A percentile compares a stretch with the other conserved stretches of the same genome.
phyloP scores from a whole-genome alignment of 2,329 filamentous ascomycete genomes.

The Verticillium longisporum region DNA sequence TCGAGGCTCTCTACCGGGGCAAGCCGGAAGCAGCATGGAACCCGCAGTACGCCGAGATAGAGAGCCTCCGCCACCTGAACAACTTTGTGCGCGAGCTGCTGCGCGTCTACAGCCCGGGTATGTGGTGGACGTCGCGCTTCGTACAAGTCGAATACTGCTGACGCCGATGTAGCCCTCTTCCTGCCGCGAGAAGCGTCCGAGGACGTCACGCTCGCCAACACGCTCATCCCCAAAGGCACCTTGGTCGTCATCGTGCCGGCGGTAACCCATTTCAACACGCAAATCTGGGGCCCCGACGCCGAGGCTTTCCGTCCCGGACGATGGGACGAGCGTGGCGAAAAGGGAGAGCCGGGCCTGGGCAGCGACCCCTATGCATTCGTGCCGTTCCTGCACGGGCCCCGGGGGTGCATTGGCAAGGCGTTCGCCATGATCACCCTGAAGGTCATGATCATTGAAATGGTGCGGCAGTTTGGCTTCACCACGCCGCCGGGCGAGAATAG shows the following conservation, averaged over 20 bases:
- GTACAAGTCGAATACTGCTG: neutral
- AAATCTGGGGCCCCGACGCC: conserved; percentile 20
- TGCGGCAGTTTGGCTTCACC: conserved; percentile 6
- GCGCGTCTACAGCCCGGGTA: conserved; percentile 24
- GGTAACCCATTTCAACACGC: conserved; percentile 16
- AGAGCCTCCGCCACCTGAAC: conserved; percentile 37
- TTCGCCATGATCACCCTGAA: conserved; percentile 11
- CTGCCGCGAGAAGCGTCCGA: conserved; percentile 15
- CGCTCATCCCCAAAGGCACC: conserved; percentile 20
- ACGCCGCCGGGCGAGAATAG: conserved; percentile 2
- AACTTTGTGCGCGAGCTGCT: conserved; percentile 30
- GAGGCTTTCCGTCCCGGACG: conserved; percentile 20
- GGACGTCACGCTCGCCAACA: conserved; percentile 19
- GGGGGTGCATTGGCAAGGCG: conserved; percentile 10
- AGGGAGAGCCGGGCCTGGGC: conserved; percentile 10
- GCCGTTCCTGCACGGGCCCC: conserved; percentile 15
- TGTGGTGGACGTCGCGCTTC: neutral
- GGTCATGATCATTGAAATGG: conserved; percentile 8
- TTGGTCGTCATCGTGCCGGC: conserved; percentile 17
- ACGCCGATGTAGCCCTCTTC: conserved; percentile 10
- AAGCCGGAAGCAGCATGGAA: conserved; percentile 18
- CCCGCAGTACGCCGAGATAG: conserved; percentile 27
- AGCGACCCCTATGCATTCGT: conserved; percentile 16
- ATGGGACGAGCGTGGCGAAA: conserved; percentile 15
- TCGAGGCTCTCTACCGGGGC: conserved; percentile 22